A percentile compares a stretch with the other conserved stretches of the same genome.
These are phyloP conservation scores for Ustilago shanxiensis DNA, from an alignment of 1,284 basidiomycete species.

Conservation along the genomic window DNA sequence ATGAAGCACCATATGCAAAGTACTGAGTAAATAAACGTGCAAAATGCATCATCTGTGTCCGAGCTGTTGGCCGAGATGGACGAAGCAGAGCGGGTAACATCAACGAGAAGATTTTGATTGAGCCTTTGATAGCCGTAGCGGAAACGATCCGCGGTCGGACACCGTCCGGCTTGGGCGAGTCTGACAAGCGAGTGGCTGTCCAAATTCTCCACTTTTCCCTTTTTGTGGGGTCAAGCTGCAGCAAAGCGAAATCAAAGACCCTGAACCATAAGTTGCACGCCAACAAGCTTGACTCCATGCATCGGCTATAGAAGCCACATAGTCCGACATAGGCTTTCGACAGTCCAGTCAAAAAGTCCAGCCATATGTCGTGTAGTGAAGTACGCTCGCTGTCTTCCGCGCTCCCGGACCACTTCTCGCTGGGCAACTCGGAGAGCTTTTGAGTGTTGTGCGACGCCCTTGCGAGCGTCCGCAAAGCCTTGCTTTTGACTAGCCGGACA, in stretches of 20 bases:
- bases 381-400: not conserved
- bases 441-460: no score
- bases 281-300: not conserved
- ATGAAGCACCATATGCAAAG: no score
- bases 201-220: slow-evolving; percentile 17
- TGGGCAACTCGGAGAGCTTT: no score
- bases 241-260: not conserved
- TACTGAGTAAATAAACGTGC: no score
- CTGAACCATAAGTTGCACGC: not conserved
- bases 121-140: slow-evolving; percentile 20
- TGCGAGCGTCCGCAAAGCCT: no score
- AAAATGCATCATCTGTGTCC: no score
- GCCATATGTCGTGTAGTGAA: not conserved
- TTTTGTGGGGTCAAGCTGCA: slow-evolving; percentile 6
- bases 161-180: slow-evolving; percentile 16
- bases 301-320: not conserved
- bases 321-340: not conserved
- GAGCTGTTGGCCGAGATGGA: slow-evolving; percentile 5
- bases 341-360: not conserved
- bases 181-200: slow-evolving; percentile 4
- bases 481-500: slow-evolving; percentile 11
- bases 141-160: slow-evolving; percentile 28
- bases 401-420: slow-evolving; percentile 11
- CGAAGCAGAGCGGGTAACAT: not conserved
- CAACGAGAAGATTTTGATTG: no score